Evolutionary conservation across 2,329 filamentous ascomycete genomes (phyloP).

Genomic region (Neopestalotiopsis sp.): DNA sequence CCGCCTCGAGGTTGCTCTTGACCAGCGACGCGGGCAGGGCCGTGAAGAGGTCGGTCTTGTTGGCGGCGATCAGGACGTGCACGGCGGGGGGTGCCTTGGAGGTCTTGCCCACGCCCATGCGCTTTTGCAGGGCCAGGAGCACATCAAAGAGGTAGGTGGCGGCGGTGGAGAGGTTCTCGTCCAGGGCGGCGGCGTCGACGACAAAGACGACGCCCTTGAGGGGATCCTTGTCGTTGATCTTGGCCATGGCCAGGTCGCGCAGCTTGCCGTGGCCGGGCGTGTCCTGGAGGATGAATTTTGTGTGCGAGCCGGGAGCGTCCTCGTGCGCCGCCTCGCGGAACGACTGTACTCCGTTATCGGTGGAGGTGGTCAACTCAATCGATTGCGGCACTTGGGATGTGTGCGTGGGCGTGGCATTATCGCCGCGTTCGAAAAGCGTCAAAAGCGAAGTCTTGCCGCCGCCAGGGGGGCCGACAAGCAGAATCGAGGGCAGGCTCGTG

Average conservation of each 20-base stretch:
- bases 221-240: constrained; percentile 39
- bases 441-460: constrained; percentile 88
- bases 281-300: constrained; percentile 80
- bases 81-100: constrained; percentile 65
- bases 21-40: constrained; percentile 82
- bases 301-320: constrained; percentile 59
- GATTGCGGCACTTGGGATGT: constrained; percentile 57
- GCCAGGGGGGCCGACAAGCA: constrained; percentile 81
- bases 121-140: constrained; percentile 81
- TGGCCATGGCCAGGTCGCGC: constrained; percentile 69
- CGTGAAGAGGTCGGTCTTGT: constrained; percentile 96
- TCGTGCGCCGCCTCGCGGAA: constrained; percentile 61
- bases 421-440: constrained; percentile 71
- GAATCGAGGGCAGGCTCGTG: constrained; percentile 74
- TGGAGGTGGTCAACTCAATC: constrained; percentile 60
- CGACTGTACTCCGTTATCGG: constrained; percentile 49
- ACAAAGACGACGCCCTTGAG: constrained; percentile 77
- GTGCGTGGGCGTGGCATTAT: constrained; percentile 53
- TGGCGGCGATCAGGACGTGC: constrained; percentile 84
- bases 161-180: constrained; percentile 70
- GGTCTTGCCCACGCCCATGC: constrained; percentile 61
- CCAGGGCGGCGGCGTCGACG: constrained; percentile 79
- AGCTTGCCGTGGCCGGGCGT: constrained; percentile 97
- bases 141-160: constrained; percentile 89
- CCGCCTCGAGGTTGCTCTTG: constrained; percentile 75